Conservation (phyloP, 2,329 filamentous ascomycete genomes). For the Penicillium sp. region DNA sequence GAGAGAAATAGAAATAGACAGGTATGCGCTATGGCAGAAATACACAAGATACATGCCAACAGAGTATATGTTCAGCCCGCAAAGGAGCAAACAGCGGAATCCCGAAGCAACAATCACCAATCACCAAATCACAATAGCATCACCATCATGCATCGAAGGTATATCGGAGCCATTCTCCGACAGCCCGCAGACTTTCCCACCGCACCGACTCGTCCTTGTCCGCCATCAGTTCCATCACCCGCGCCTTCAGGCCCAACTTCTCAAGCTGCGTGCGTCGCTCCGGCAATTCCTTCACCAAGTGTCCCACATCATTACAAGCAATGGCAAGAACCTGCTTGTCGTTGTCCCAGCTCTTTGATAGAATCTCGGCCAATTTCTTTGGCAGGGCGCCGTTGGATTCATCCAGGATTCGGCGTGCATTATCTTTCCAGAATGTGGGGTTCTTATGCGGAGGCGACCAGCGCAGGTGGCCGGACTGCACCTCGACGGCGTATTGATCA, state of each 20-base stretch:
- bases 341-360: conserved; percentile 81
- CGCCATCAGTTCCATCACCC: conserved; percentile 92
- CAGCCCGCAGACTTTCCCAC: conserved; percentile 88
- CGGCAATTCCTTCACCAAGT: conserved; percentile 83
- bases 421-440: conserved; percentile 87
- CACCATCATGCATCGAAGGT: conserved; percentile 58
- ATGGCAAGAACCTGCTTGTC: conserved; percentile 87
- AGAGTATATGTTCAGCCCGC: conserved; percentile 25
- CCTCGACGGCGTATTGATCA: conserved; percentile 75
- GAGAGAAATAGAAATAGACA: conserved; percentile 15
- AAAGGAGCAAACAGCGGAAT: conserved; percentile 12
- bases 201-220: conserved; percentile 85
- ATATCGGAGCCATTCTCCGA: conserved; percentile 77
- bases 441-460: conserved; percentile 93
- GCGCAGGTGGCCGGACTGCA: conserved; percentile 82
- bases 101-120: conserved; percentile 15
- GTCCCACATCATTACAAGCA: conserved; percentile 90
- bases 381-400: conserved; percentile 78
- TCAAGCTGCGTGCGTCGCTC: conserved; percentile 81
- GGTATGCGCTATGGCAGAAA: conserved; percentile 28
- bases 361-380: conserved; percentile 81
- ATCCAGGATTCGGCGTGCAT: conserved; percentile 84
- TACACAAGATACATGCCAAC: conserved; percentile 25
- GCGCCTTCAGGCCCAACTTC: conserved; percentile 79
- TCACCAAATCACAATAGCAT: neutral